These are phyloP conservation scores for Puccinia polysora DNA, from an alignment of 1,284 basidiomycete genomes.

Conservation along the genomic window DNA sequence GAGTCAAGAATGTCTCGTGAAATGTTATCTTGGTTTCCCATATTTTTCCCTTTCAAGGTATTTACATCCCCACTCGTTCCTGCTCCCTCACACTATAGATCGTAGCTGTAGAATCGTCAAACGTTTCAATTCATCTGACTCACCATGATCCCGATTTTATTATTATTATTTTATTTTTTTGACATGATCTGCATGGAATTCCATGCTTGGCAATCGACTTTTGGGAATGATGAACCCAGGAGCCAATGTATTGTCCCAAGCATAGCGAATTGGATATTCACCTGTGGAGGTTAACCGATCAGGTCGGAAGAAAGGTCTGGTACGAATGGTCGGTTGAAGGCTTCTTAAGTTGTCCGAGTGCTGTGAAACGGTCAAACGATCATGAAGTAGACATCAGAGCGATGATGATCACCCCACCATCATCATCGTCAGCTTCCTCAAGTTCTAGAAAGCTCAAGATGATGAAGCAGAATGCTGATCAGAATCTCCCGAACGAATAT, in stretches of 20 bases:
- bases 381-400: constrained; percentile 12
- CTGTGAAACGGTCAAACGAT: neutral
- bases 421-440: too few relatives aligned
- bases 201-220: neutral
- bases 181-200: too few relatives aligned
- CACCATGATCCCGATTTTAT: too few relatives aligned
- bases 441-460: too few relatives aligned
- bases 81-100: too few relatives aligned
- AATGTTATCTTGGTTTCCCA: constrained; percentile 98
- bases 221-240: constrained; percentile 57
- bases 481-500: too few relatives aligned
- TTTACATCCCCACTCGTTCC: constrained; percentile 7
- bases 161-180: too few relatives aligned
- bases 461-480: too few relatives aligned
- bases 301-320: constrained; percentile 72
- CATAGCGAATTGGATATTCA: constrained; percentile 87
- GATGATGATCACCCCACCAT: too few relatives aligned
- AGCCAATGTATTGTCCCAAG: constrained; percentile 86
- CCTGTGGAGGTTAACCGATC: constrained; percentile 86
- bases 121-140: too few relatives aligned
- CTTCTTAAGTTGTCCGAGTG: too few relatives aligned
- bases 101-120: too few relatives aligned
- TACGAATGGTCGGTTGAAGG: constrained; percentile 98
- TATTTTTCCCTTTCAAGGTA: constrained; percentile 72
- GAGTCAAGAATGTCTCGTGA: constrained; percentile 77